Base-by-base conservation (phyloP, 2,329 filamentous ascomycete species). In the Sclerotinia borealis region DNA sequence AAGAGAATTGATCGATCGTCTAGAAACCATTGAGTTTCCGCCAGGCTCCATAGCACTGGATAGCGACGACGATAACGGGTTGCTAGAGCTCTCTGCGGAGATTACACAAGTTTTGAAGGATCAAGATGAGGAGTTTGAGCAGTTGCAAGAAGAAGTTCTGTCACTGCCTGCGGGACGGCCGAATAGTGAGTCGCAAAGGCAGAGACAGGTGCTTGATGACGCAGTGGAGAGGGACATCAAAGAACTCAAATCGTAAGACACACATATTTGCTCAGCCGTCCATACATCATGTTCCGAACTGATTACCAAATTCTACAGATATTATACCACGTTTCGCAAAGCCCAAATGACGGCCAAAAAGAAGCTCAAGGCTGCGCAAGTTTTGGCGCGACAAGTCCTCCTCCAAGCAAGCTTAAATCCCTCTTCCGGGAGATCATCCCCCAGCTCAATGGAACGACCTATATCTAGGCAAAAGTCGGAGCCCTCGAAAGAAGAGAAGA, bases 61-160 rank as follows among this genome's bases (percentile, higher is more conserved):
- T 63, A 74, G 70, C 45, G 73, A 70, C 47, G 71, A 75, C 56
- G 78, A 78, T 64, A 81, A 82, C 66, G 79, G 82, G 41, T 85
- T 88, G 63, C 75, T 87, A 25, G 92, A 96, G 76, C 83, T 97
- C 39, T 85, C 86, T 68, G 81, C 85, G 27, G 92, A 97, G 75
- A 96, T 97, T 67, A 87, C 89, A 68, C 86, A 91, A 71, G 83
- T 84, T 22, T 77, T 97, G 65, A 88, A 91, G 69, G 87, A 90
- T 63, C 85, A 90, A 56, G 88, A 96, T 70, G 91, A 96, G 67
- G 91, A 96, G 64, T 83, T 95, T 68, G 93, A 96, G 75, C 76
- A 95, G 22, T 74, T 97, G 39, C 81, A 80, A 54, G 91, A 95
- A 73, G 92, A 96, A 71, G 82, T 91, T 34, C 84, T 89, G 5